Conservation (phyloP, 2,329 filamentous ascomycete species). For the Plenodomus biglobosus region DNA sequence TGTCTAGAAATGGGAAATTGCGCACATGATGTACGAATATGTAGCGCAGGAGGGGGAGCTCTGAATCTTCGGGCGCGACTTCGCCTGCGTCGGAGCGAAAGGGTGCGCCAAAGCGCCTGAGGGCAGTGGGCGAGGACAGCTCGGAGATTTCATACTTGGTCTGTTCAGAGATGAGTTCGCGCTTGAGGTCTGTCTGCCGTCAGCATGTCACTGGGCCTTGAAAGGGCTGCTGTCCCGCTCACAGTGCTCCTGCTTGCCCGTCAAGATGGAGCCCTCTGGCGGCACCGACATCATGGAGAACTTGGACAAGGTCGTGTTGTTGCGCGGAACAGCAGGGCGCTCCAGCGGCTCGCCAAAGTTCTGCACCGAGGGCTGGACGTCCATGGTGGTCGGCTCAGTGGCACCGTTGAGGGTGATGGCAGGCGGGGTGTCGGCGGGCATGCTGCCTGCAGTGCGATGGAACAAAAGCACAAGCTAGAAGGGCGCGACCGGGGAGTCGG, state of each 20-base stretch:
- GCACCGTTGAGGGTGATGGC: constrained; percentile 38
- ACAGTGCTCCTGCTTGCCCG: constrained; percentile 99
- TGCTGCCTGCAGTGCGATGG: constrained; percentile 21
- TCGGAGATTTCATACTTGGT: constrained; percentile 88
- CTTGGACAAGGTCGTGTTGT: constrained; percentile 41
- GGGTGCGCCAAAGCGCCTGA: constrained; percentile 92
- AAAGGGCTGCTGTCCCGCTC: constrained; percentile 36
- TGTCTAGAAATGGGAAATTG: constrained; percentile 96
- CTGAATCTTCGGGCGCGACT: constrained; percentile 88
- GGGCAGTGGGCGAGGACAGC: constrained; percentile 89
- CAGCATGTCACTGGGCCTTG: constrained; percentile 3
- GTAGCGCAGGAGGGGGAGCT: constrained; percentile 88
- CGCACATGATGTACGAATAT: constrained; percentile 98
- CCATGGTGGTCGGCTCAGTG: constrained; percentile 36
- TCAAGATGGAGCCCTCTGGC: constrained; percentile 66
- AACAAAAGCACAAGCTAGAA: constrained; percentile 6
- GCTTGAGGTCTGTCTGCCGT: constrained; percentile 74
- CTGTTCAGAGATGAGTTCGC: constrained; percentile 89
- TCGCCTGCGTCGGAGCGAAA: constrained; percentile 93
- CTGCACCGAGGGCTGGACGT: constrained; percentile 21
- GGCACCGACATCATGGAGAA: constrained; percentile 51
- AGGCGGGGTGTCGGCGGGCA: constrained; percentile 32
- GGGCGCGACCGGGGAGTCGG: constrained; percentile 5
- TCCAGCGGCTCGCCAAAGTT: constrained; percentile 21
- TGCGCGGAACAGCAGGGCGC: constrained; percentile 25